A percentile compares a stretch with the other conserved stretches of the same genome.
phyloP scores from a whole-genome alignment of 2,329 filamentous ascomycete genomes.

The Nigrospora sphaerica region DNA sequence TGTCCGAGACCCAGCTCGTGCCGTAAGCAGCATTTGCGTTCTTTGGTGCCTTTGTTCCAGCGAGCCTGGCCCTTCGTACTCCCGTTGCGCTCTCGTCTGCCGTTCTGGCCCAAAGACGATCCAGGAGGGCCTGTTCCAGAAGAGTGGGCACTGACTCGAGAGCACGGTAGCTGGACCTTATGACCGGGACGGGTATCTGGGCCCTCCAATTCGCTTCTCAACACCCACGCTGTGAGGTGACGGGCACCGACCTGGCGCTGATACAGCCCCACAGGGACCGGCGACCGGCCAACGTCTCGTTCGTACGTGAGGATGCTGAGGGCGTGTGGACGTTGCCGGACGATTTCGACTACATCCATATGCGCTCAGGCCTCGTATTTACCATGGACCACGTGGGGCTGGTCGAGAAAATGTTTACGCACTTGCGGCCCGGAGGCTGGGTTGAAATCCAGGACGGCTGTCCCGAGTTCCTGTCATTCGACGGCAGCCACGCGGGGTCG shows the following conservation, averaged over 20 bases:
- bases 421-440: background rate
- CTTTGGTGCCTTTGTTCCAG: too few species aligned
- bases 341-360: background rate
- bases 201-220: constrained; percentile 2
- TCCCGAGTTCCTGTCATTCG: background rate
- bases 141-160: too few species aligned
- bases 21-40: background rate
- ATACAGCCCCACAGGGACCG: constrained; percentile 1
- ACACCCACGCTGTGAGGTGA: background rate
- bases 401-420: background rate
- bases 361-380: background rate
- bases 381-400: background rate
- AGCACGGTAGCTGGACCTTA: constrained; percentile 1
- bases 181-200: constrained; percentile 5
- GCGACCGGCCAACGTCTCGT: background rate
- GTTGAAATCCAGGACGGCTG: background rate
- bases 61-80: too few species aligned
- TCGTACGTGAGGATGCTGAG: constrained; percentile 1
- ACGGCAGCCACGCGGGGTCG: background rate
- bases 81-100: too few species aligned
- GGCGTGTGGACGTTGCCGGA: background rate
- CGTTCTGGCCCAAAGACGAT: too few species aligned
- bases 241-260: constrained; percentile 4
- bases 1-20: background rate
- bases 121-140: too few species aligned